Evolutionary conservation across 495 filamentous ascomycete genomes (phyloP), one percentile per base, ranked within the genome.

Genomic region (Neurospora sp.): DNA sequence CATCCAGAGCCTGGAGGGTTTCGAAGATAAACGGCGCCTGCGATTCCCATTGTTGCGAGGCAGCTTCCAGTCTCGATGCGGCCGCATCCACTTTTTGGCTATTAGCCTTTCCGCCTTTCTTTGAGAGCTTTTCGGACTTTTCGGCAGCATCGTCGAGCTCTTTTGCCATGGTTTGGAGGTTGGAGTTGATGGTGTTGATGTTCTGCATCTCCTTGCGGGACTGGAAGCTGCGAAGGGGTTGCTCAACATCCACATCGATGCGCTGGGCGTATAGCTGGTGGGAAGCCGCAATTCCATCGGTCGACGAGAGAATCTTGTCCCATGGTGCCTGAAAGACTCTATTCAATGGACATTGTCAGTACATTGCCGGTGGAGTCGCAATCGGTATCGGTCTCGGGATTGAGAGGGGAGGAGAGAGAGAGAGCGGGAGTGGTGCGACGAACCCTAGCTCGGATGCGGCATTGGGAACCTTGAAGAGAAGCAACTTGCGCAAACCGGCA

Each of bases 11-110:
- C 81, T 99, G 96, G 20, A 99, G 89, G 73, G 91, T 93, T 81
- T 98, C 96, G 79, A 96, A 98, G 71, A 98, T 91, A 81, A 92
- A 98, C 8, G 96, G 96, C 41, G 96, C 93, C 79, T 97, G 93
- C 9, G 96, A 96, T 41, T 97, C 91, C 96, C 96, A 99, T 80
- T 97, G 92, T 74, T 90, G 88, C 69, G 83, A 88, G 4, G 94
- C 91, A 75, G 88, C 90, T 69, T 97, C 92, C 16, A 96, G 87
- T 61, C 91, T 89, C 14, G 89, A 83, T 0, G 89, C 84, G 5
- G 95, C 96, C 70, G 85, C 86, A 9, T 95, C 92, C 45, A 97
- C 88, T 81, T 93, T 97, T 44, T 90, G 89, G n/a, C 89, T 82
- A 65, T 90, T 91, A 35, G 92, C 92, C 79, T 93, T 94, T 35